Evolutionary conservation across 164 flowering plant species (phyloP).

Genomic region (Echeveria elegans): DNA sequence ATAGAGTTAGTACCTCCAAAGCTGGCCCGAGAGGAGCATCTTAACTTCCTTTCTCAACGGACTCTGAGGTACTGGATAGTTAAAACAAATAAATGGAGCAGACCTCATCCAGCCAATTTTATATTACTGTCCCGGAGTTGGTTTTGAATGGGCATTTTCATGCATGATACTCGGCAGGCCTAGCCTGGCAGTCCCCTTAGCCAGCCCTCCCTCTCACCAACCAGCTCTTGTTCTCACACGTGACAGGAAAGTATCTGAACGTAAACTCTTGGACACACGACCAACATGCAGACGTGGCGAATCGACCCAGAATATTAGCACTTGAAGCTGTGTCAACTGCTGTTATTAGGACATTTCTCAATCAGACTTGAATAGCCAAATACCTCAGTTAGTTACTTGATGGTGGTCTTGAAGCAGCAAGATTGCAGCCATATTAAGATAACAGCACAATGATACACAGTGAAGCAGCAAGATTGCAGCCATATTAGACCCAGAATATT

Average conservation of each 20-base stretch:
- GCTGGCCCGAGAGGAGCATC: neutral
- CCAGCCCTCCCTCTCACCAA: neutral
- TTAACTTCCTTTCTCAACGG: neutral
- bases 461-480: neutral
- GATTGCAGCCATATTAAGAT: too few relatives aligned
- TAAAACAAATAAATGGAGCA: slow-evolving; percentile 79
- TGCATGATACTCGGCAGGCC: too few relatives aligned
- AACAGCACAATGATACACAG: neutral
- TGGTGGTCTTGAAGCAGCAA: neutral
- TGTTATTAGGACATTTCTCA: neutral
- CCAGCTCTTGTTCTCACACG: neutral
- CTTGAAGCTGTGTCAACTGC: neutral
- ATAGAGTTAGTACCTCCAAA: neutral
- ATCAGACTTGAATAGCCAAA: neutral
- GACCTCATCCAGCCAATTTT: slow-evolving; percentile 30
- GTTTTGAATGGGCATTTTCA: too few relatives aligned
- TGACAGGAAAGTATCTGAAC: neutral
- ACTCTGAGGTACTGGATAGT: neutral
- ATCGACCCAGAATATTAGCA: neutral
- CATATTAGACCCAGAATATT: neutral
- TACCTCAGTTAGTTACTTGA: neutral
- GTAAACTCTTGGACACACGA: neutral
- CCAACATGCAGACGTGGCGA: neutral
- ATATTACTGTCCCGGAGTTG: neutral
- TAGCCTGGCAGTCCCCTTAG: neutral